Evolutionary conservation across 768 basidiomycete genomes (phyloP).

Genomic region (Russula vinacea): DNA sequence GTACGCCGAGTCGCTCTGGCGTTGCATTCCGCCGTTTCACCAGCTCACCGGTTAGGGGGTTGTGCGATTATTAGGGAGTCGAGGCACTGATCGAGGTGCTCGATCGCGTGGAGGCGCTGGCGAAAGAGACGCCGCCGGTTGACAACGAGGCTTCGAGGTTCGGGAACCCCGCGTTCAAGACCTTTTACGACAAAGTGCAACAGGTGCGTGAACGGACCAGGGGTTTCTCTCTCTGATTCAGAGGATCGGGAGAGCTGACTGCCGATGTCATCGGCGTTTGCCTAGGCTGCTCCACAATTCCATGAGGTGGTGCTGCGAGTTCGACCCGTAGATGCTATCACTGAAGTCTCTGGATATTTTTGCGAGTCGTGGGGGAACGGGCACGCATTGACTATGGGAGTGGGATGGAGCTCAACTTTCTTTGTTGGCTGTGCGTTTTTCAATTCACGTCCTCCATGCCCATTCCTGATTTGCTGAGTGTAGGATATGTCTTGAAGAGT

Average conservation of each 20-base stretch:
- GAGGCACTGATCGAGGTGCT: slow-evolving; percentile 60
- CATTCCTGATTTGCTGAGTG: background rate
- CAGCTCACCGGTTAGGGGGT: background rate
- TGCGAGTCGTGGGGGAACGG: slow-evolving; percentile 87
- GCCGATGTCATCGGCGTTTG: background rate
- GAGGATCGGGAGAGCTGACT: background rate
- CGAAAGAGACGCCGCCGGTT: slow-evolving; percentile 72
- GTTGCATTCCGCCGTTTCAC: background rate
- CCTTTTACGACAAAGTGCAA: slow-evolving; percentile 79
- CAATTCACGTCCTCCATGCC: background rate
- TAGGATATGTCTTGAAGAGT: slow-evolving; percentile 76
- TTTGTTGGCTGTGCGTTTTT: slow-evolving; percentile 85
- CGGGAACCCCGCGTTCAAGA: slow-evolving; percentile 94
- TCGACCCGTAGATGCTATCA: slow-evolving; percentile 53
- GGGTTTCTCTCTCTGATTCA: background rate
- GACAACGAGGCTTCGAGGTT: slow-evolving; percentile 90
- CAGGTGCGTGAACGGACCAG: slow-evolving; percentile 45
- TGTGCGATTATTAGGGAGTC: slow-evolving; percentile 50
- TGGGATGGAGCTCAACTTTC: slow-evolving; percentile 97
- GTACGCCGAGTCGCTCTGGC: slow-evolving; percentile 44
- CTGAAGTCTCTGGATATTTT: slow-evolving; percentile 79
- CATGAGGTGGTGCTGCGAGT: slow-evolving; percentile 54
- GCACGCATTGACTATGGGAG: slow-evolving; percentile 98
- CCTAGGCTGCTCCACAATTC: slow-evolving; percentile 35
- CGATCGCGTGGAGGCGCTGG: slow-evolving; percentile 62